phyloP scores from a whole-genome alignment of 352 stramenopile species.

The Phytophthora capsici region DNA sequence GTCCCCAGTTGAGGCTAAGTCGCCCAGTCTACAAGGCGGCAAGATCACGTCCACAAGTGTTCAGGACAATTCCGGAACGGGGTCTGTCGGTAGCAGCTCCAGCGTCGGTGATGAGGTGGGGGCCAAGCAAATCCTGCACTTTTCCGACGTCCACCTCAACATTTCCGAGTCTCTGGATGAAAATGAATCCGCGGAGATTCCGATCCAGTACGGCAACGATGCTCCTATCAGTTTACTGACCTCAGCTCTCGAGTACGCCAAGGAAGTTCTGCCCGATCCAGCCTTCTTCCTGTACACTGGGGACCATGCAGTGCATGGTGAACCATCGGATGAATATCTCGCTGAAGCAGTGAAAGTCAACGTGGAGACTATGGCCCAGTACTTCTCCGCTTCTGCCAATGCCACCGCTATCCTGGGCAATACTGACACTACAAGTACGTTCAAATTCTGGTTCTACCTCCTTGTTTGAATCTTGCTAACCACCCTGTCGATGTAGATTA shows the following conservation, averaged over 20 bases:
- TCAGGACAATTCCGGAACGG: conserved; percentile 15
- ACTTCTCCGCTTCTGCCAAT: conserved; percentile 41
- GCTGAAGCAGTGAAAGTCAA: conserved; percentile 59
- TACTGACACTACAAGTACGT: conserved; percentile 59
- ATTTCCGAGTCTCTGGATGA: conserved; percentile 49
- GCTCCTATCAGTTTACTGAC: conserved; percentile 54
- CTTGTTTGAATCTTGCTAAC: conserved; percentile 4
- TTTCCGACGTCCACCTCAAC: conserved; percentile 79
- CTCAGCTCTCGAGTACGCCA: conserved; percentile 63
- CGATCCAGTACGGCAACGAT: conserved; percentile 51
- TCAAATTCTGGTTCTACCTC: too few species aligned
- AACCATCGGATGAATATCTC: conserved; percentile 56
- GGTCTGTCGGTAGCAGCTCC: conserved; percentile 22
- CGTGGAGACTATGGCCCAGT: conserved; percentile 63
- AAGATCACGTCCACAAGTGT: conserved; percentile 28
- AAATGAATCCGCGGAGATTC: conserved; percentile 41
- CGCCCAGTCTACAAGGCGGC: conserved; percentile 5
- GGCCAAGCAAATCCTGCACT: conserved; percentile 67
- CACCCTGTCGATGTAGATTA: conserved; percentile 46
- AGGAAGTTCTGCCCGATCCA: conserved; percentile 52
- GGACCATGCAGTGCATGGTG: conserved; percentile 63
- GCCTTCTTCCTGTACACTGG: conserved; percentile 78
- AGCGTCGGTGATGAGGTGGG: conserved; percentile 20
- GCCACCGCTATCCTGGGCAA: conserved; percentile 73
- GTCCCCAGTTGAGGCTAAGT: conserved; percentile 6